Conservation (phyloP, 139 green algal genomes). For the Coelastrella sp. region DNA sequence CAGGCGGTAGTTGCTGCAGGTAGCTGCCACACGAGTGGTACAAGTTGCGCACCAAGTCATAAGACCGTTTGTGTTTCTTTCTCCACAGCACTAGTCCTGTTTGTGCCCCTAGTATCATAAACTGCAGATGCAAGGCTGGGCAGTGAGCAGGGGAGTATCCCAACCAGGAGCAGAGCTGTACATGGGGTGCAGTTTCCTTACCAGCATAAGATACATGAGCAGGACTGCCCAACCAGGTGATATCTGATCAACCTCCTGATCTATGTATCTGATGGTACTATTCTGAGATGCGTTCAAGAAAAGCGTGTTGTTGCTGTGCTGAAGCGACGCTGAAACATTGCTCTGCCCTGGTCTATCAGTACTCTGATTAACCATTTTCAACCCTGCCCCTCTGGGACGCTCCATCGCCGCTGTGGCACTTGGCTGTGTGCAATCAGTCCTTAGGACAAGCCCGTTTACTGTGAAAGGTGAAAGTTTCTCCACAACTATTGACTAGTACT, state of each 20-base stretch:
- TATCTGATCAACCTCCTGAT: slow-evolving; percentile 32
- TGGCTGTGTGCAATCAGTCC: too few species aligned
- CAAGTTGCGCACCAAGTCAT: slow-evolving; percentile 75
- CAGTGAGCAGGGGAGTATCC: background rate
- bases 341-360: too few species aligned
- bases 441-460: too few species aligned
- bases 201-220: slow-evolving; percentile 49
- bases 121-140: slow-evolving; percentile 22
- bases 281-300: background rate
- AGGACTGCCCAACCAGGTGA: slow-evolving; percentile 45
- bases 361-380: too few species aligned
- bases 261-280: slow-evolving; percentile 8
- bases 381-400: too few species aligned
- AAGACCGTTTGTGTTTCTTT: slow-evolving; percentile 78
- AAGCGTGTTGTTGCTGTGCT: background rate
- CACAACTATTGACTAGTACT: too few species aligned
- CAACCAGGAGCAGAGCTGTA: background rate
- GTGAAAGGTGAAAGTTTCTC: too few species aligned
- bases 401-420: too few species aligned
- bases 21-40: background rate
- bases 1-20: background rate
- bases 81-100: slow-evolving; percentile 82
- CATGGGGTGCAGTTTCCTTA: background rate
- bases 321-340: background rate
- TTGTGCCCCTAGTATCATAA: slow-evolving; percentile 68